Conservation (phyloP, 805 yeast species). For the Grigorovia jiainica region DNA sequence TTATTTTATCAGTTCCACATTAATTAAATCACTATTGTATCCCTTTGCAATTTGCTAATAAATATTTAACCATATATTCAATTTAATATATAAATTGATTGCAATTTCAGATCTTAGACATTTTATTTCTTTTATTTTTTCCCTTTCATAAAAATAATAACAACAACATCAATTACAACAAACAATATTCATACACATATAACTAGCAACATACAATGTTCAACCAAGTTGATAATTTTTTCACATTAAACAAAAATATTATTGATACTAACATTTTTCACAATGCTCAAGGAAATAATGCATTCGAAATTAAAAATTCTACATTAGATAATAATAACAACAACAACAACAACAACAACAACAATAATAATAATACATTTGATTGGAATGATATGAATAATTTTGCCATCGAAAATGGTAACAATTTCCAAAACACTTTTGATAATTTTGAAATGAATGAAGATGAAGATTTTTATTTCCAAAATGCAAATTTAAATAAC, state of each 20-base stretch:
- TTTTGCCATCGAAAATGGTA: not conserved
- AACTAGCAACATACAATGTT: not conserved
- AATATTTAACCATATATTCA: too few species aligned
- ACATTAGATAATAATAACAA: not conserved
- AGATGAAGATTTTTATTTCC: not conserved
- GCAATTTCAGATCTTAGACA: too few species aligned
- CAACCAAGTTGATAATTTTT: not conserved
- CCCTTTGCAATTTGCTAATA: too few species aligned
- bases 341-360: not conserved
- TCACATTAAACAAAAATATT: not conserved
- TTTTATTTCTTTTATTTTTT: too few species aligned
- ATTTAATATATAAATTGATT: too few species aligned
- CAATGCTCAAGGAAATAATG: not conserved
- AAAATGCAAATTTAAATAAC: not conserved
- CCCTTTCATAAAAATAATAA: not conserved
- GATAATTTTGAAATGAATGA: not conserved
- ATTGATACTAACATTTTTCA: not conserved
- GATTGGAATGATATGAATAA: not conserved
- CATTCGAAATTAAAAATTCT: not conserved
- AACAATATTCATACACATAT: not conserved
- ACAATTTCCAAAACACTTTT: not conserved
- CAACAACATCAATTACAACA: not conserved
- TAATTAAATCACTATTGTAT: too few species aligned
- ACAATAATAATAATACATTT: not conserved
- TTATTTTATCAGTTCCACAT: too few species aligned